Base-by-base conservation (phyloP, 73 alveolate genomes). In the Blepharisma japonicum region DNA sequence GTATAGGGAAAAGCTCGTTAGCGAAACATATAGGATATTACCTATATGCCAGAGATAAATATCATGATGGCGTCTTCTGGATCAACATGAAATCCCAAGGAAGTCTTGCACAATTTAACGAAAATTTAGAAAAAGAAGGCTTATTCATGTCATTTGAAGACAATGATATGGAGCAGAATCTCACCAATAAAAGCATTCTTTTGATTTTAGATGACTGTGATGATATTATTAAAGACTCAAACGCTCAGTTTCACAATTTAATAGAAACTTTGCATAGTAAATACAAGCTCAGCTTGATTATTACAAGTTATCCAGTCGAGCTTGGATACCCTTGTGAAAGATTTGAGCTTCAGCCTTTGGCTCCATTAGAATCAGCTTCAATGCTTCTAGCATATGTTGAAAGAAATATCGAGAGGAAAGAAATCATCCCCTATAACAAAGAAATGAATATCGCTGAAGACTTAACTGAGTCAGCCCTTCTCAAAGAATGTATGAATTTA, bases 191-290 rank as follows among this genome's bases (percentile, higher is more conserved):
- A 61, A 21, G 21, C n/a, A 18, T 61, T 8, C 77, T 61, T n/a
- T 9, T 61, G 14, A 61, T 61, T 61, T 11, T 61, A 11, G 77
- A 61, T 61, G 77, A 61, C 77, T 20, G 55, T 23, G 77, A 61
- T 18, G 55, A 23, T 14, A 20, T 61, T 3, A 11, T 61, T 11
- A 20, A 23, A 23, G 77, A 20, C 14, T 11, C n/a, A 18, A 8
- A 8, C 50, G 42, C 77, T 4, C 50, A 8, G 2, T 61, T 61
- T 3, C 20, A 9, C 11, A 27, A 23, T 23, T 21, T 61, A 11
- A 27, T 61, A 0, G 18, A 61, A 61, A 27, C 42, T 61, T 61
- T 20, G 11, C 42, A 61, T 23, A 21, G 77, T 11, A 20, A 11
- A 21, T 23, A 11, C 21, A 23, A 11, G 21, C 21, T 61, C 20